Percentiles rank a stretch among this genome's conserved stretches.
phyloP scores from a whole-genome alignment of 169 alveolate species.

The Cryptosporidium parvum region DNA sequence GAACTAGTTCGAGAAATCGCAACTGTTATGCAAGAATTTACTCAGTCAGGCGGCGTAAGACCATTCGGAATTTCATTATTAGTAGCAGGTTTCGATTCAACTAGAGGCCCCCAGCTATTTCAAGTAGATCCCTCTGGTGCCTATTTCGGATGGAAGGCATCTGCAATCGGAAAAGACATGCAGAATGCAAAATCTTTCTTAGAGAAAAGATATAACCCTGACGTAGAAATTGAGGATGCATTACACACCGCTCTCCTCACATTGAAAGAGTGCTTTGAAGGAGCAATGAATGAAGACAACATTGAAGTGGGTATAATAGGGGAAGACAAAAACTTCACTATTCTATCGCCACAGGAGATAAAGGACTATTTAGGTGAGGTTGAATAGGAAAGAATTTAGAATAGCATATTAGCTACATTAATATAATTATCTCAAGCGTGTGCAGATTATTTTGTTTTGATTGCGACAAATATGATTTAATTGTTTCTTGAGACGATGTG shows the following conservation, averaged over 20 bases:
- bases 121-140: constrained; percentile 99
- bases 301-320: constrained; percentile 97
- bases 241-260: constrained; percentile 88
- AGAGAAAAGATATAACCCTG: constrained; percentile 94
- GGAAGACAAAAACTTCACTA: constrained; percentile 87
- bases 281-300: constrained; percentile 95
- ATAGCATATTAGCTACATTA: neutral
- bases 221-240: constrained; percentile 94
- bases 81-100: constrained; percentile 96
- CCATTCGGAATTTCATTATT: constrained; percentile 98
- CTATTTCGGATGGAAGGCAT: constrained; percentile 96
- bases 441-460: neutral
- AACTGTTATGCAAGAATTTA: constrained; percentile 96
- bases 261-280: constrained; percentile 94
- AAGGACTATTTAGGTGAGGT: constrained; percentile 94
- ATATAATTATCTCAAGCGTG: neutral
- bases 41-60: constrained; percentile 99
- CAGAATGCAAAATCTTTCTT: constrained; percentile 95
- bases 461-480: neutral
- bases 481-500: constrained; percentile 14
- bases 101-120: constrained; percentile 94
- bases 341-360: constrained; percentile 88
- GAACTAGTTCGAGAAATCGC: constrained; percentile 96
- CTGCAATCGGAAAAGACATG: constrained; percentile 97
- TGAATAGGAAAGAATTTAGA: constrained; percentile 79